Evolutionary conservation across 441 rosid genomes (phyloP).

Genomic region (Populus trichocarpa): DNA sequence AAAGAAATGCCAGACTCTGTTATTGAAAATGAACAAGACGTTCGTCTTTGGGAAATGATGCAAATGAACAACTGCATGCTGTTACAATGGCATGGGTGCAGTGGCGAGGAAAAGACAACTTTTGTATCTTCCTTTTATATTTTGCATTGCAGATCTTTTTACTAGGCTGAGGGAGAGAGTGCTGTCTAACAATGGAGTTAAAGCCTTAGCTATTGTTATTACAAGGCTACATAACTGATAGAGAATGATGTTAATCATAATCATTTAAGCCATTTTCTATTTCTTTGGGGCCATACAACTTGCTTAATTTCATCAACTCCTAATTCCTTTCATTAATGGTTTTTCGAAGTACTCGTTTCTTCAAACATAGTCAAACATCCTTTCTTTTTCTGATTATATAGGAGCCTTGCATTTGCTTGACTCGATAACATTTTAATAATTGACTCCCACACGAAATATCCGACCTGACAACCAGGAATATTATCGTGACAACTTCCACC

Average conservation of each 20-base stretch:
- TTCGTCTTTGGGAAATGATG: background rate
- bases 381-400: background rate
- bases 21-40: background rate
- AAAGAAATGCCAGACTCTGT: background rate
- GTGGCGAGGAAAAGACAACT: background rate
- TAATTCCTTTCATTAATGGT: background rate
- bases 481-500: conserved; percentile 24
- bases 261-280: background rate
- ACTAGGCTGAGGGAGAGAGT: background rate
- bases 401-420: conserved; percentile 19
- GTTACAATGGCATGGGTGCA: background rate
- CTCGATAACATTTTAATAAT: conserved; percentile 23
- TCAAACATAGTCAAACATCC: conserved; percentile 4
- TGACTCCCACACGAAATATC: conserved; percentile 24
- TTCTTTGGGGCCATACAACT: conserved; percentile 1
- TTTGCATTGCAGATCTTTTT: background rate
- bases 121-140: background rate
- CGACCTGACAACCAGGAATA: conserved; percentile 22
- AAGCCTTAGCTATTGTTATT: background rate
- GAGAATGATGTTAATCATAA: conserved; percentile 5
- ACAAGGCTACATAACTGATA: conserved; percentile 1
- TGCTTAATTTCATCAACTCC: background rate
- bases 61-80: background rate
- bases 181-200: background rate
- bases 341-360: background rate